phyloP scores from a whole-genome alignment of 2,329 filamentous ascomycete genomes.

The Cadophora gregata region DNA sequence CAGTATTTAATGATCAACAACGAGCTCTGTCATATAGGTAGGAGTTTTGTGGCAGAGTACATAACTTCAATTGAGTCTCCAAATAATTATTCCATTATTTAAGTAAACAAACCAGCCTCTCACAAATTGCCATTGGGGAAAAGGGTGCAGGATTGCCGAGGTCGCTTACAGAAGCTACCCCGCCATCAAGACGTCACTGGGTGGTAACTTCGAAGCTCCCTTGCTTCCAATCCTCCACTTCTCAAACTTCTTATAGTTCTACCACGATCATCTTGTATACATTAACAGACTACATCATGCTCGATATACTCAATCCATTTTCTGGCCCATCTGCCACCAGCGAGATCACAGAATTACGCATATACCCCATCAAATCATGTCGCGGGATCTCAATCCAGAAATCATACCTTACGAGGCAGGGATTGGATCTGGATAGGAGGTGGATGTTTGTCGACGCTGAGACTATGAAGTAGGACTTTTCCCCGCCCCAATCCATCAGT shows the following conservation, averaged over 20 bases:
- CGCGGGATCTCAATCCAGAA: constrained; percentile 62
- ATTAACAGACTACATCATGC: constrained; percentile 5
- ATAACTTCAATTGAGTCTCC: no score
- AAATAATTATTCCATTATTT: not conserved
- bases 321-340: constrained; percentile 21
- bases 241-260: no score
- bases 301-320: constrained; percentile 31
- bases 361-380: constrained; percentile 72
- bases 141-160: not conserved
- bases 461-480: constrained; percentile 35
- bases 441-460: constrained; percentile 69
- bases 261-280: not conserved
- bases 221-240: constrained; percentile 5
- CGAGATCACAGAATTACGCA: constrained; percentile 49
- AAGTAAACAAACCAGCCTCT: not conserved
- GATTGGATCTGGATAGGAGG: constrained; percentile 65
- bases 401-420: constrained; percentile 58
- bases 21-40: no score
- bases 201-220: not conserved
- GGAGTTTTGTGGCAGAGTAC: no score
- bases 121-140: not conserved
- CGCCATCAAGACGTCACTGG: not conserved
- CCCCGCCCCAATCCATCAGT: no score
- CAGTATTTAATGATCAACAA: no score
- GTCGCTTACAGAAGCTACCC: not conserved